phyloP scores from a whole-genome alignment of 805 yeast genomes.

The Saccharomycopsis javanensis region DNA sequence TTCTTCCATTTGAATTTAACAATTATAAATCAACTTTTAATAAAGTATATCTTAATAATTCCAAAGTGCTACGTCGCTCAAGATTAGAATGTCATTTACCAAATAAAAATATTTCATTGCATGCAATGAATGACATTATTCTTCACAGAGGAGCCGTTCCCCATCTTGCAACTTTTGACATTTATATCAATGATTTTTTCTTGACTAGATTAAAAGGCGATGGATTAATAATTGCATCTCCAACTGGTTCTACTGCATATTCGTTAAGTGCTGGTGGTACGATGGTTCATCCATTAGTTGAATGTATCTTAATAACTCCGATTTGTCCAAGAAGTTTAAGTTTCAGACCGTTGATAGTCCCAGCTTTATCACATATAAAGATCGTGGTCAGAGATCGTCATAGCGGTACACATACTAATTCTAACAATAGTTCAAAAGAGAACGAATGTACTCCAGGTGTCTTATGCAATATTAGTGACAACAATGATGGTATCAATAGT shows the following conservation, averaged over 20 bases:
- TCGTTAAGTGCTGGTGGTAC: constrained; percentile 87
- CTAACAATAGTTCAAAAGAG: neutral
- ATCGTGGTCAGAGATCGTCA: constrained; percentile 44
- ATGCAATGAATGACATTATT: constrained; percentile 89
- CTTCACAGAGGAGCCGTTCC: constrained; percentile 86
- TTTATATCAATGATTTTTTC: constrained; percentile 75
- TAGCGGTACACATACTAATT: neutral
- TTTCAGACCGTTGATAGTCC: constrained; percentile 81
- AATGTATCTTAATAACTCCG: constrained; percentile 76
- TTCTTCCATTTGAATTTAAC: constrained; percentile 75
- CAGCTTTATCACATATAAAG: constrained; percentile 65
- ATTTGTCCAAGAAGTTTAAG: constrained; percentile 86
- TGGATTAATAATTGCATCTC: constrained; percentile 78
- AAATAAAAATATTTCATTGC: constrained; percentile 30
- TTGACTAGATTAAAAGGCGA: constrained; percentile 88
- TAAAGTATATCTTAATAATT: constrained; percentile 55
- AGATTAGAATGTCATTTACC: constrained; percentile 70
- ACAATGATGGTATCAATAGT: neutral
- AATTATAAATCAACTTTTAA: constrained; percentile 52
- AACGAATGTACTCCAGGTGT: neutral
- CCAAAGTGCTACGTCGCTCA: constrained; percentile 65
- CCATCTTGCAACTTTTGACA: constrained; percentile 72
- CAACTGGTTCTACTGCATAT: constrained; percentile 94
- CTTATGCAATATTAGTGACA: neutral
- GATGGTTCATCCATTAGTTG: constrained; percentile 81